Base-by-base conservation (phyloP, 352 stramenopile species). In the Phytopythium ostracodes region DNA sequence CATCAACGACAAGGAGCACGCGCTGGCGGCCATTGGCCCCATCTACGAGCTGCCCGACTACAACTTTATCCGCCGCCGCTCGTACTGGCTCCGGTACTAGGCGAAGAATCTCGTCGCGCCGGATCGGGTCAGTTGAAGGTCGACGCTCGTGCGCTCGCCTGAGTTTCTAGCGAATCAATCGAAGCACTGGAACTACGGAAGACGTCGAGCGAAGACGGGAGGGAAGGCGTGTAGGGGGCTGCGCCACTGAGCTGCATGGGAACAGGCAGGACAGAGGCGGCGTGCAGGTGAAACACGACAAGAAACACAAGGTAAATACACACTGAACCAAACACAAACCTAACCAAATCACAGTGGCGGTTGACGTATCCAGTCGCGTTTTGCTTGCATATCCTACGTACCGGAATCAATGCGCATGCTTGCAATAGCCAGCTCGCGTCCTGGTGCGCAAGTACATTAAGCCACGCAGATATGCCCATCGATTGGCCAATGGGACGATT, bases 31-130 rank as follows among this genome's bases (percentile, higher is more conserved):
- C 54, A 91, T 99, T 24, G 98, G 98, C 53, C 96, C 97, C 63
- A 98, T 99, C 70, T 88, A 99, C 80, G 97, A 99, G 75, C 83
- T 99, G 73, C 97, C 97, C 44, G 97, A 99, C 79, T 99, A 99
- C 93, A 99, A 98, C 79, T 99, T 98, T 83, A 98, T 99, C 81
- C 93, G 98, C 80, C 89, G 96, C 77, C 91, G 98, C 73, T 99
- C 97, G 59, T 99, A 98, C 95, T 99, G 97, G 96, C 77, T 98
- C 72, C 86, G 87, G 77, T 94, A 93, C 87, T 97, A 91, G 83
- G 67, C 61, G 27, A 40, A 4, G 2, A 2, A 10, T 9, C 49
- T 58, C 63, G 54, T 64, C 46, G 40, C 52, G 49, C 12, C 11
- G 12, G 44, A 22, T 51, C 22, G 22, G 22, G 12, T 27, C 51